Percentiles rank a stretch among this genome's conserved stretches.
Evolutionary conservation across 805 yeast species (phyloP).

Genomic region (Hanseniaspora thailandica): DNA sequence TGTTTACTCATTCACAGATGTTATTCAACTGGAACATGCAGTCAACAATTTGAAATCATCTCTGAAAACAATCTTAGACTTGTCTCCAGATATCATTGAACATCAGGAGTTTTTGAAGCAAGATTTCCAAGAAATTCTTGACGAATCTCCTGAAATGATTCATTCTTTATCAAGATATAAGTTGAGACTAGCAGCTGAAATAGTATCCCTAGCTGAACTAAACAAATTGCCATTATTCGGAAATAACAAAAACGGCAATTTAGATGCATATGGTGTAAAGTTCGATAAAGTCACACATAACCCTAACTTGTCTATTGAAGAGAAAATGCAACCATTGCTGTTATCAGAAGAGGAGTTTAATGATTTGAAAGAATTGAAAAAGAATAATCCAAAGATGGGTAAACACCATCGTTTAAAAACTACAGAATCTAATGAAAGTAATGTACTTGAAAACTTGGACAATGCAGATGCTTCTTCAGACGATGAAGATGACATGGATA

Average conservation of each 20-base stretch:
- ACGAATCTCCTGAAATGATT: conserved; percentile 32
- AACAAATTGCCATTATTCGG: conserved; percentile 42
- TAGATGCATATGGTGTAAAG: conserved; percentile 7
- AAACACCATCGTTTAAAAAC: not conserved
- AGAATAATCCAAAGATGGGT: conserved; percentile 3
- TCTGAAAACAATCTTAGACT: conserved; percentile 38
- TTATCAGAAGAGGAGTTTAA: conserved; percentile 8
- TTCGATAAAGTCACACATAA: conserved; percentile 17
- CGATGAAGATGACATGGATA: conserved; percentile 9
- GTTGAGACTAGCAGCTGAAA: conserved; percentile 46
- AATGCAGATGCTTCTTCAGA: conserved; percentile 12
- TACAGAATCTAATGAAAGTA: not conserved
- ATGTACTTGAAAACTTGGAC: not conserved
- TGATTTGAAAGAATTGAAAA: not conserved
- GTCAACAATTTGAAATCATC: conserved; percentile 42
- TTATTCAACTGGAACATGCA: conserved; percentile 40
- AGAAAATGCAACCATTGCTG: conserved; percentile 12
- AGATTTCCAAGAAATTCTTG: conserved; percentile 19
- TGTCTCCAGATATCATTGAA: conserved; percentile 44
- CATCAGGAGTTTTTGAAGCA: conserved; percentile 30
- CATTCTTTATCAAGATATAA: conserved; percentile 44
- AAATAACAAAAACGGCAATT: conserved; percentile 14
- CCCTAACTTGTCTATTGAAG: conserved; percentile 7
- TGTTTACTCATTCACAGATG: conserved; percentile 18
- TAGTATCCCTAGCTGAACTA: conserved; percentile 42